Base-by-base conservation (phyloP, 176 grass and related monocot species). In the Raddia guianensis region DNA sequence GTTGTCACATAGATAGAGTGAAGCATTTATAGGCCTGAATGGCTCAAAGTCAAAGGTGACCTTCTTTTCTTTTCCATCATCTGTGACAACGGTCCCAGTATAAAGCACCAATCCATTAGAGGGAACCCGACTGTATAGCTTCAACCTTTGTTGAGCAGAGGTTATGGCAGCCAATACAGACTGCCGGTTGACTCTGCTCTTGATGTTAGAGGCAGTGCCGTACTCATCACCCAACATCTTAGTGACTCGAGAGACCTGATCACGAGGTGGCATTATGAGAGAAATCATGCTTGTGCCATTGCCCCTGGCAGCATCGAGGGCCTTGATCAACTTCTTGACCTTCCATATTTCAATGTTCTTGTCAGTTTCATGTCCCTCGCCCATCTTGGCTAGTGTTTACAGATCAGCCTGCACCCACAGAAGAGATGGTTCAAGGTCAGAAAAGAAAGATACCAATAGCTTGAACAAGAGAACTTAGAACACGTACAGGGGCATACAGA, bases 201-300 rank as follows among this genome's bases (percentile, higher is more conserved):
- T 92, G 86, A 92, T 92, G 83, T 92, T 92, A 3, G 90, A 89
- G 49, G 90, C 90, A 32, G 90, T 92, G 59, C 90, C 90, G 66
- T 92, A 92, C 72, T 92, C 90, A 75, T 92, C 90, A 33, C 86
- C 90, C 80, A 92, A 9, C 90, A 92, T 89, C 86, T 92, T 92
- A 56, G 83, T 70, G 9, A 89, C 90, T 3, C 90, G 83, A 10
- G 90, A 86, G 32, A 89, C 68, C 83, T 92, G 90, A 47, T 92
- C 90, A 33, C 90, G 90, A 46, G 90, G 86, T 5, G 86, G 90
- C 86, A 92, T 86, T 78, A 92, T 89, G 12, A 92, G 83, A 27
- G 90, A 92, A 52, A 92, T 92, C 90, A 92, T 92, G 75, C 90
- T 92, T 0, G 90, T 92, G 12, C 90, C 90, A 40, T 92, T 92